A percentile compares a stretch with the other conserved stretches of the same genome.
Evolutionary conservation across 2,329 filamentous ascomycete species (phyloP).

Genomic region (Fusarium burgessii): DNA sequence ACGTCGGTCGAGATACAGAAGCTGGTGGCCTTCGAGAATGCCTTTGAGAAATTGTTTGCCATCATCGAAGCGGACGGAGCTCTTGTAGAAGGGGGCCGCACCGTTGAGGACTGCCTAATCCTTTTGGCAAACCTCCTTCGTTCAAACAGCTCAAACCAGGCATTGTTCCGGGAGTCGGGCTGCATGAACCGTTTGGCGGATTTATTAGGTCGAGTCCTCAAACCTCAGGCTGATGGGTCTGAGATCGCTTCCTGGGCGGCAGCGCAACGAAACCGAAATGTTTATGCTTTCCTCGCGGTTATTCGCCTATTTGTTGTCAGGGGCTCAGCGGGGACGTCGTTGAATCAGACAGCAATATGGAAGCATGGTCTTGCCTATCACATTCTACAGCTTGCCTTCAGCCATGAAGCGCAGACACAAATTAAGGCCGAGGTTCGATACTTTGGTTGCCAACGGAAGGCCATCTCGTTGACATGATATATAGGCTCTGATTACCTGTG

Average conservation of each 20-base stretch:
- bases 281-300: slow-evolving; percentile 89
- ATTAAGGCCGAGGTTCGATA: slow-evolving; percentile 81
- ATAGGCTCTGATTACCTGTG: slow-evolving; percentile 84
- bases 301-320: slow-evolving; percentile 85
- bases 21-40: slow-evolving; percentile 93
- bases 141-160: slow-evolving; percentile 91
- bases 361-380: slow-evolving; percentile 83
- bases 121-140: slow-evolving; percentile 89
- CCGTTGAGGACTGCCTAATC: slow-evolving; percentile 93
- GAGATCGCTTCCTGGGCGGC: slow-evolving; percentile 80
- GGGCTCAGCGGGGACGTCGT: slow-evolving; percentile 82
- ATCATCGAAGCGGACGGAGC: slow-evolving; percentile 87
- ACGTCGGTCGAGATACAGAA: slow-evolving; percentile 92
- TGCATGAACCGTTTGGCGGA: slow-evolving; percentile 79
- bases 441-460: not conserved
- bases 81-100: slow-evolving; percentile 82
- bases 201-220: slow-evolving; percentile 72
- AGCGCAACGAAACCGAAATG: slow-evolving; percentile 85
- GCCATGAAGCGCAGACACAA: slow-evolving; percentile 74
- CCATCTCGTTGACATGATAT: slow-evolving; percentile 25
- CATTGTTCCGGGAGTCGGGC: slow-evolving; percentile 90
- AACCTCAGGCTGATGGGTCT: slow-evolving; percentile 63
- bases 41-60: slow-evolving; percentile 86
- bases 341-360: slow-evolving; percentile 89
- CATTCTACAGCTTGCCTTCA: slow-evolving; percentile 86